Base-by-base conservation (phyloP, 306 rosid species). In the Leucaena leucocephala region DNA sequence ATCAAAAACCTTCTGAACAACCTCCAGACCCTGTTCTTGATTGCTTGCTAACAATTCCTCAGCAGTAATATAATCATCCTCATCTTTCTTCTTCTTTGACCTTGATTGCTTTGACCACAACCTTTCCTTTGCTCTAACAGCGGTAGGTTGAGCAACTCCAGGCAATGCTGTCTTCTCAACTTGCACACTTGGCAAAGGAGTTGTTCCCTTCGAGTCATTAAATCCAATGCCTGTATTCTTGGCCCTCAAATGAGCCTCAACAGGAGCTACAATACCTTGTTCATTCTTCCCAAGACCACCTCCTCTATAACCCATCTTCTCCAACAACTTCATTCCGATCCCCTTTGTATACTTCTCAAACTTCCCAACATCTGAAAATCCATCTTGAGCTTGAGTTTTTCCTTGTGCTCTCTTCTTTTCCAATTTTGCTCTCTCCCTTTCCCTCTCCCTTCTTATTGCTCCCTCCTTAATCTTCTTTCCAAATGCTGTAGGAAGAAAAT, bases 261-360 rank as follows among this genome's bases (percentile, higher is more conserved):
- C 84, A 0, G 99, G 98, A 33, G 90, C 82, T 33, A 91, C 64
- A 80, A 95, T 95, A 55, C 99, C 99, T 62, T 95, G 98, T 85
- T 86, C 80, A 70, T 93, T 91, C 87, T 84, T 91, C 36, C 99
- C 99, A 71, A 95, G 98, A 44, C 98, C 99, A 12, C 97, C 99
- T 64, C 99, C 98, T 86, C 79, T 90, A 83, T 95, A 95, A 17
- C 99, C 99, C 99, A 95, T 95, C 71, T 87, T 93, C 86, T 85
- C 89, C 79, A 92, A 84, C 79, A 95, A 72, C 88, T 86, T 91
- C 91, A 88, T 46, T 36, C 98, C 98, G 39, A 94, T 92, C 4
- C 97, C 97, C 82, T 92, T 92, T 0, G 97, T 92, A 78, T 92
- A 90, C 79, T 89, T 87, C 92, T 94, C 97, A 19, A 94, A 94